These are phyloP conservation scores for Bacterosira constricta DNA, from an alignment of 108 stramenopile species.

Conservation along the genomic window DNA sequence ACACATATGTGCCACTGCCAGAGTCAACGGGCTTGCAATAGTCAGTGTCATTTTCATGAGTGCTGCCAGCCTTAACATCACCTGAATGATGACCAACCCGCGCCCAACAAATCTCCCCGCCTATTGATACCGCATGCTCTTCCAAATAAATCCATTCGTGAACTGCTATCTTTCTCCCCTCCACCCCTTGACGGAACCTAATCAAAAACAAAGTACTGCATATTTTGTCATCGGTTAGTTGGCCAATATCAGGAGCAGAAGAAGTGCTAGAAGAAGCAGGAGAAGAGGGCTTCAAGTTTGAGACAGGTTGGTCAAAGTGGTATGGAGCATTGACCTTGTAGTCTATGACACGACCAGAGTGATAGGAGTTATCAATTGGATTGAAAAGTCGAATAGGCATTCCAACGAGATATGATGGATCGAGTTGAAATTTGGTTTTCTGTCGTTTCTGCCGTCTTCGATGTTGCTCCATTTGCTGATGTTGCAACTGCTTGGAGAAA, in stretches of 20 bases:
- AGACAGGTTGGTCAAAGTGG: constrained; percentile 17
- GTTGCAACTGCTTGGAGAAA: constrained; percentile 35
- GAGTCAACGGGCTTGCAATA: not conserved
- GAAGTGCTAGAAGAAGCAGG: not conserved
- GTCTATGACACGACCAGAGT: constrained; percentile 49
- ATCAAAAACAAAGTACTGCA: constrained; percentile 35
- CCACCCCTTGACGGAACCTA: constrained; percentile 39
- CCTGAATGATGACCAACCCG: constrained; percentile 1
- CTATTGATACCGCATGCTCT: constrained; percentile 41
- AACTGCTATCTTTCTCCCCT: constrained; percentile 45
- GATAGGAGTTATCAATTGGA: constrained; percentile 46
- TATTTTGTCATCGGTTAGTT: constrained; percentile 32
- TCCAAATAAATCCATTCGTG: constrained; percentile 54
- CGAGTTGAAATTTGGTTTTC: constrained; percentile 24
- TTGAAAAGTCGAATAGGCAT: constrained; percentile 43
- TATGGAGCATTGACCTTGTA: constrained; percentile 34
- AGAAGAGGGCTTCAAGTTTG: constrained; percentile 3
- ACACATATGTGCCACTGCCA: not conserved
- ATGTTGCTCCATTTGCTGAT: constrained; percentile 11
- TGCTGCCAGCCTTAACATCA: not conserved
- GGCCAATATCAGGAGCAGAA: constrained; percentile 8
- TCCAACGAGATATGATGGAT: constrained; percentile 46
- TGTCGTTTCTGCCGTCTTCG: constrained; percentile 14
- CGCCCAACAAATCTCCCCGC: constrained; percentile 47
- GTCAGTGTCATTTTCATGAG: not conserved